Base-by-base conservation (phyloP, 2,329 filamentous ascomycete species). In the Geosmithia morbida region DNA sequence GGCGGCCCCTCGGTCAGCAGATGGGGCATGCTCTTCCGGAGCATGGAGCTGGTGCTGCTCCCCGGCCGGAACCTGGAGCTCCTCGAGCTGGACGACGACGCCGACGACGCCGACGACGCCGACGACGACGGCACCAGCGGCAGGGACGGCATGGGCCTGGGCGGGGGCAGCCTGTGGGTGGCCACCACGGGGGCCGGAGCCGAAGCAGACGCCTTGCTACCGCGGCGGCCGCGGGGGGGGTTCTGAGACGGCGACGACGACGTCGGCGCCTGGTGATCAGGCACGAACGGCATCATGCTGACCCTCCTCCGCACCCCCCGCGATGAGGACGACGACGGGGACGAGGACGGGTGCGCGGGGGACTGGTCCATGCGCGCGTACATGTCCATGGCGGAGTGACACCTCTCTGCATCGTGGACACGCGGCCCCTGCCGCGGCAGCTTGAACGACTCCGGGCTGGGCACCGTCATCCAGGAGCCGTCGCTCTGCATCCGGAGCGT, bases 11-110 rank as follows among this genome's bases (percentile, higher is more conserved):
- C 66, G 1, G 60, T 61, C 39, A 75, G 60, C 22, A 26, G 22
- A 26, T 74, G 70, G 6, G 72, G 68, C 66, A 75, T 67, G 58
- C 73, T 76, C 48, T 67, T 65, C 22, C 71, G 63, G 46, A 64
- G 65, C 22, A 58, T 39, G 19, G 62, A 37, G 33, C 33, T 37
- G 33, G 33, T 37, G 33, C 33, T 37, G 33, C 33, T 37, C 3
- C 33, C 33, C 10, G 33, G 33, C 6, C 33, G 33, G 14, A 37
- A 16, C 11, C 33, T 54, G 55, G 22, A 26, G 8, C 22, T 26
- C 22, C 22, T 26, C 33, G 33, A 37, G 11, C 33, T 13, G 33
- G 33, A 37, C 11, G 33, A 37, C 33, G 33, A 37, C 33, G 11
- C 10, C 11, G 33, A 37, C 10, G 33, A 37, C 3, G 14, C 14